These are phyloP conservation scores for Porodaedalea pini DNA, from an alignment of 1,284 basidiomycete species.

Conservation along the genomic window DNA sequence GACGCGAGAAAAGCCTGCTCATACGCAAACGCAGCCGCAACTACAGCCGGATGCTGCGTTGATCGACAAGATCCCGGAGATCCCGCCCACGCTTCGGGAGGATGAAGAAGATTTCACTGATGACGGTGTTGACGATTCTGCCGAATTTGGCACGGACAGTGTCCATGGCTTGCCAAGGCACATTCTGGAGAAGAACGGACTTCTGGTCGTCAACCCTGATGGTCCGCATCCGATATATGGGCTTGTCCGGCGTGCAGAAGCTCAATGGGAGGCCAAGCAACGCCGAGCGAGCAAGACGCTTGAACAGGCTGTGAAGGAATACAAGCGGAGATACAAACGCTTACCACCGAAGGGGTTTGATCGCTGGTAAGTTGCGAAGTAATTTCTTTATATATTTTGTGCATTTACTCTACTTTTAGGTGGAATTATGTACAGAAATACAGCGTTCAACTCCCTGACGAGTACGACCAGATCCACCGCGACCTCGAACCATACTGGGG, in stretches of 20 bases:
- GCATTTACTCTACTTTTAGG: constrained; percentile 31
- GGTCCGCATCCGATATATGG: constrained; percentile 43
- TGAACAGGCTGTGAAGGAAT: constrained; percentile 42
- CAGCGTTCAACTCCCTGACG: constrained; percentile 54
- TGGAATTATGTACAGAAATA: constrained; percentile 56
- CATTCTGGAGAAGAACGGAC: constrained; percentile 27
- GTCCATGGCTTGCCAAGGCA: constrained; percentile 24
- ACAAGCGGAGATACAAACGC: constrained; percentile 43
- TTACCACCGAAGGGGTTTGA: constrained; percentile 54
- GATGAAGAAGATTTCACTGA: constrained; percentile 5
- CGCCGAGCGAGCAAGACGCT: constrained; percentile 44
- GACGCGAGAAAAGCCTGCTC: constrained; percentile 5
- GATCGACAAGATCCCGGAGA: constrained; percentile 7
- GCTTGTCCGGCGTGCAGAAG: constrained; percentile 40
- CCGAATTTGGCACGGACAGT: not conserved
- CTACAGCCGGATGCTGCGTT: not conserved
- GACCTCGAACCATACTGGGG: constrained; percentile 57
- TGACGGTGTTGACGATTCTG: not conserved
- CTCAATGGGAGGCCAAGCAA: constrained; percentile 39
- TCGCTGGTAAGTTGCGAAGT: constrained; percentile 41
- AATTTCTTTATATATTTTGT: not conserved
- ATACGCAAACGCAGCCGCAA: not conserved
- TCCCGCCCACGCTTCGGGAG: constrained; percentile 5
- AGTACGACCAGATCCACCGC: constrained; percentile 52
- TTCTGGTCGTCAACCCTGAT: constrained; percentile 31